phyloP scores from a whole-genome alignment of 129 eudicot species.

The Artemisia tridentata region DNA sequence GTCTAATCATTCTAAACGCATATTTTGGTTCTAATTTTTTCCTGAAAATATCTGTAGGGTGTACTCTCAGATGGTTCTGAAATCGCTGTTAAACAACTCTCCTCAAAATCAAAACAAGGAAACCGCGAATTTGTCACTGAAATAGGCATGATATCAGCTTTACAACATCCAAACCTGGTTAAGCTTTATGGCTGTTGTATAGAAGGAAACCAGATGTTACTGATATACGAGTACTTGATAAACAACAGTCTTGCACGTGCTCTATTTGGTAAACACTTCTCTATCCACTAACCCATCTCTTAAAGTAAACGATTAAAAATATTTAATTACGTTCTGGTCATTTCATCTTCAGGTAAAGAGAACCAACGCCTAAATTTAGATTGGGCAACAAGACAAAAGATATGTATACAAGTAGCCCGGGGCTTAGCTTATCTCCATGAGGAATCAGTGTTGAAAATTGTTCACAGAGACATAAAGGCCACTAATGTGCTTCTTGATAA shows the following conservation, averaged over 20 bases:
- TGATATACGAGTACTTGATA: slow-evolving; percentile 39
- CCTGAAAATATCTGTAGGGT: slow-evolving; percentile 21
- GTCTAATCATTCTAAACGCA: not conserved
- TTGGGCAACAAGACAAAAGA: slow-evolving; percentile 41
- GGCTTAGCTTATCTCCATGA: slow-evolving; percentile 42
- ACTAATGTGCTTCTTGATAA: slow-evolving; percentile 45
- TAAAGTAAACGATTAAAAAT: not conserved
- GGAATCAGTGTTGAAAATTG: slow-evolving; percentile 44
- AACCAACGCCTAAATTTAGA: slow-evolving; percentile 30
- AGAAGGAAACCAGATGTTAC: slow-evolving; percentile 41
- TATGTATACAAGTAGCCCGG: slow-evolving; percentile 35
- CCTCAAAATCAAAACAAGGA: slow-evolving; percentile 41
- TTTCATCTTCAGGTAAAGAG: slow-evolving; percentile 24
- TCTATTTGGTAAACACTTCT: slow-evolving; percentile 34
- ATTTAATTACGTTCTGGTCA: not conserved
- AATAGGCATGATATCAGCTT: slow-evolving; percentile 45
- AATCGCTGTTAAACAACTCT: slow-evolving; percentile 44
- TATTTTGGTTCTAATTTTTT: not conserved
- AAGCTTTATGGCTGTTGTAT: slow-evolving; percentile 44
- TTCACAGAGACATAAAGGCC: slow-evolving; percentile 45
- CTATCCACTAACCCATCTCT: not conserved
- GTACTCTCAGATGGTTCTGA: slow-evolving; percentile 38
- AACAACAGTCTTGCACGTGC: slow-evolving; percentile 48
- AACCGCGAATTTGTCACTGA: slow-evolving; percentile 44
- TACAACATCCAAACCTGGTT: slow-evolving; percentile 44